Conservation (phyloP, 148 eudicot genomes). For the Rhododendron henanense region DNA sequence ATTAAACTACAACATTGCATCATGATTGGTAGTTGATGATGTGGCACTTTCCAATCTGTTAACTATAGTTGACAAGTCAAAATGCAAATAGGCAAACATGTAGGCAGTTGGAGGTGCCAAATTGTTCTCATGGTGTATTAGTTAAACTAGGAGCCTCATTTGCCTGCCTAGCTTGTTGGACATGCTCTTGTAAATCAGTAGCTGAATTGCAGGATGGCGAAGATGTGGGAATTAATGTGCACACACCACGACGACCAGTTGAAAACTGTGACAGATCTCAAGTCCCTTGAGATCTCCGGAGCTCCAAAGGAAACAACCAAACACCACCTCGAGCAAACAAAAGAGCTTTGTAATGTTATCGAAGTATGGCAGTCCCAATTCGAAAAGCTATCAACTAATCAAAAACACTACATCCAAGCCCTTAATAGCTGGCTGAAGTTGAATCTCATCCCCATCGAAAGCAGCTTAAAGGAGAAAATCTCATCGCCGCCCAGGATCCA, state of each 20-base stretch:
- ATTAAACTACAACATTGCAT: neutral
- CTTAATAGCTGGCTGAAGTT: conserved; percentile 77
- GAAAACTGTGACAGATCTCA: conserved; percentile 47
- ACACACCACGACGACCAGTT: conserved; percentile 63
- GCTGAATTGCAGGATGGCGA: conserved; percentile 58
- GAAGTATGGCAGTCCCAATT: conserved; percentile 64
- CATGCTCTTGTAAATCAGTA: neutral
- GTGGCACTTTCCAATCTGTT: neutral
- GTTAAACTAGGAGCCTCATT: neutral
- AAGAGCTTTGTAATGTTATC: conserved; percentile 50
- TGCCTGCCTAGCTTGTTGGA: neutral
- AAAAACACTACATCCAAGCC: conserved; percentile 56
- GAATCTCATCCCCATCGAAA: conserved; percentile 82
- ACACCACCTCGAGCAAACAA: conserved; percentile 65
- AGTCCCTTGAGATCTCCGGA: conserved; percentile 53
- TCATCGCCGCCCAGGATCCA: conserved; percentile 69
- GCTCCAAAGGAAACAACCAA: conserved; percentile 61
- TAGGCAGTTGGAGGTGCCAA: neutral
- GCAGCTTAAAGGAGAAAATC: conserved; percentile 69
- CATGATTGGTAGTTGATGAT: neutral
- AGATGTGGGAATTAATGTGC: conserved; percentile 77
- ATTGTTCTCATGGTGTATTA: neutral
- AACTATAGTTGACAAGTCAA: neutral
- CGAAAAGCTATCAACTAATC: conserved; percentile 57
- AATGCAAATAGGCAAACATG: neutral